A percentile compares a stretch with the other conserved stretches of the same genome.
These are phyloP conservation scores for Polytrichum formosum DNA, from an alignment of 225 moss, liverwort and hornwort species.

Conservation along the genomic window DNA sequence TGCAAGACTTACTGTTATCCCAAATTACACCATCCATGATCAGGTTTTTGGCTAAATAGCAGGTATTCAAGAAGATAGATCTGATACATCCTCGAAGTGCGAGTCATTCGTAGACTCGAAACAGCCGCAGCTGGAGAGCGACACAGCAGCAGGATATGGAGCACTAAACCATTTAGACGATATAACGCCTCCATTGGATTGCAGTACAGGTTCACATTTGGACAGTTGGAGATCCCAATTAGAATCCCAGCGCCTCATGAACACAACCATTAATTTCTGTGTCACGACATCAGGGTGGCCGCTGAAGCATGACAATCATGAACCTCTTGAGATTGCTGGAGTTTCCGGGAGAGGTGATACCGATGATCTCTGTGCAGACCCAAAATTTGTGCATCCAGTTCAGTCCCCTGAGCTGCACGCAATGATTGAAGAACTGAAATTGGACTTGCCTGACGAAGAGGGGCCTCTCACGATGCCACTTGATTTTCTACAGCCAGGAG, in stretches of 20 bases:
- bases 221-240: not conserved
- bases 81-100: too few relatives aligned
- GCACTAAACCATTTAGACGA: too few relatives aligned
- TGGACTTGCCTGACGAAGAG: not conserved
- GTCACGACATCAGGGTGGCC: slow-evolving; percentile 1
- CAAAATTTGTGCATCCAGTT: not conserved
- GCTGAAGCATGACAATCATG: not conserved
- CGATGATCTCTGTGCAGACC: not conserved
- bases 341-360: not conserved
- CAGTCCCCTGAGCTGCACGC: not conserved
- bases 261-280: not conserved
- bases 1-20: too few relatives aligned
- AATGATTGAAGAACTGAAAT: not conserved
- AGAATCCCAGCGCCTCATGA: not conserved
- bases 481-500: slow-evolving; percentile 6
- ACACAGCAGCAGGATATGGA: too few relatives aligned
- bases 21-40: too few relatives aligned
- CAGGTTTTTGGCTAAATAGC: too few relatives aligned
- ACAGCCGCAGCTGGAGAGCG: not conserved
- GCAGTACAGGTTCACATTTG: not conserved
- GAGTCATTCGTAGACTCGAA: not conserved
- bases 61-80: too few relatives aligned
- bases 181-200: not conserved
- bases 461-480: slow-evolving; percentile 1
- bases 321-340: slow-evolving; percentile 4